Evolutionary conservation across 345 rosid species (phyloP).

Genomic region (Mallotus nudiflorus): DNA sequence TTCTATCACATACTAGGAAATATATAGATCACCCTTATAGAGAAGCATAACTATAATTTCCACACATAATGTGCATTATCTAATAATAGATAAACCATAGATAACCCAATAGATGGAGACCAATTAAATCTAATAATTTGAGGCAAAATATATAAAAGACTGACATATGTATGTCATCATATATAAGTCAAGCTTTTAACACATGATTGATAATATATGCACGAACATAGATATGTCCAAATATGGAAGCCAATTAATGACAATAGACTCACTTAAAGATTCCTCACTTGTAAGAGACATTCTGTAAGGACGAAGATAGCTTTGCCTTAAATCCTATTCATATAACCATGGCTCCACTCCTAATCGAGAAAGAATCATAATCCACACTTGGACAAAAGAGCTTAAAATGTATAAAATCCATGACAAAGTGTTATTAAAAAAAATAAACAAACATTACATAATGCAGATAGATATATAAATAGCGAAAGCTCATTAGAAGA

Average conservation of each 20-base stretch:
- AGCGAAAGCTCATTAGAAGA: no score
- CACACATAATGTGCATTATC: not conserved
- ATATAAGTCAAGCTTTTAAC: not conserved
- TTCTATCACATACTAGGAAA: not conserved
- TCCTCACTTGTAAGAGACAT: conserved; percentile 83
- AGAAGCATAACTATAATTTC: not conserved
- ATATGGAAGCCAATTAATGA: conserved; percentile 7
- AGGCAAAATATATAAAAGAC: not conserved
- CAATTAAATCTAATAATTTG: conserved; percentile 8
- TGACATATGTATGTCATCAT: not conserved
- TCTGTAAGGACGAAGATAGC: conserved; percentile 95
- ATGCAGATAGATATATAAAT: no score
- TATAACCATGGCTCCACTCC: conserved; percentile 96
- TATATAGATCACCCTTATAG: no score
- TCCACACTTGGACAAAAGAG: not conserved
- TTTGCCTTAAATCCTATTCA: conserved; percentile 72
- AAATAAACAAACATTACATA: no score
- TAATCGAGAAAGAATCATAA: conserved; percentile 30
- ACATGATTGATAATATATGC: not conserved
- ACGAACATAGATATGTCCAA: not conserved
- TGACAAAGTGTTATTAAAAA: not conserved
- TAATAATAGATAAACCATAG: not conserved
- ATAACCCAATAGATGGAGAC: not conserved
- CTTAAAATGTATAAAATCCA: not conserved
- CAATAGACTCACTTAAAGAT: conserved; percentile 58